Conservation (phyloP, 257 asterid genomes). For the Petunia secreta region DNA sequence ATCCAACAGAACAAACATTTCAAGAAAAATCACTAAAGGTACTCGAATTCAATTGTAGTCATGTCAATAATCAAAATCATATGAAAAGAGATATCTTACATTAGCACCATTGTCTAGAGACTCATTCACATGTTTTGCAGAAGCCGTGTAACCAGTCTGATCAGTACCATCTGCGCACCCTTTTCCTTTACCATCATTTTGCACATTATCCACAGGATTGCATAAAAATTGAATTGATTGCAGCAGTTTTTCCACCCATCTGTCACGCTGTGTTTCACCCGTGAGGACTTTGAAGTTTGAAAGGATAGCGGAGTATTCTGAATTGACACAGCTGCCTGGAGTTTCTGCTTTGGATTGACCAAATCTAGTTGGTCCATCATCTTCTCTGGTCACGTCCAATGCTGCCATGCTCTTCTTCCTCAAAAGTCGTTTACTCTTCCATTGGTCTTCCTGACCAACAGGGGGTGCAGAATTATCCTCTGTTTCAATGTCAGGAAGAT, state of each 20-base stretch:
- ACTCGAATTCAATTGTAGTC: background rate
- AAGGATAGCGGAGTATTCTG: constrained; percentile 57
- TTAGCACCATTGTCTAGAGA: constrained; percentile 43
- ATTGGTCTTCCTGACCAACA: constrained; percentile 61
- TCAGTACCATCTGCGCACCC: constrained; percentile 33
- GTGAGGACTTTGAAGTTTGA: constrained; percentile 53
- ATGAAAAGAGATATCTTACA: constrained; percentile 32
- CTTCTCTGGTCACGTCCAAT: constrained; percentile 72
- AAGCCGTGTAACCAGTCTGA: constrained; percentile 29
- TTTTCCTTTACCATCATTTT: constrained; percentile 45
- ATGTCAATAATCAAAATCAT: constrained; percentile 7
- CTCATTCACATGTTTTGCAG: constrained; percentile 37
- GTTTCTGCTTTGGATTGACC: constrained; percentile 65
- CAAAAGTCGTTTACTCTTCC: constrained; percentile 56
- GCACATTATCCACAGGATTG: constrained; percentile 41
- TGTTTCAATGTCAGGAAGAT: constrained; percentile 72
- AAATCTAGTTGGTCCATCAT: constrained; percentile 51
- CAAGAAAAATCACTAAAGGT: constrained; percentile 6
- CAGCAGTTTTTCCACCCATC: constrained; percentile 80
- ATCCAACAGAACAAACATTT: constrained; percentile 26
- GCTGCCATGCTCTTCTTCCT: constrained; percentile 62
- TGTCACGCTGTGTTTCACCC: constrained; percentile 69
- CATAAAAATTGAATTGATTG: constrained; percentile 62
- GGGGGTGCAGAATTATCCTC: constrained; percentile 47
- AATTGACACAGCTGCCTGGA: constrained; percentile 59